A percentile compares a stretch with the other conserved stretches of the same genome.
Evolutionary conservation across 1,284 basidiomycete species (phyloP).

Genomic region (Xanthoconium separans): DNA sequence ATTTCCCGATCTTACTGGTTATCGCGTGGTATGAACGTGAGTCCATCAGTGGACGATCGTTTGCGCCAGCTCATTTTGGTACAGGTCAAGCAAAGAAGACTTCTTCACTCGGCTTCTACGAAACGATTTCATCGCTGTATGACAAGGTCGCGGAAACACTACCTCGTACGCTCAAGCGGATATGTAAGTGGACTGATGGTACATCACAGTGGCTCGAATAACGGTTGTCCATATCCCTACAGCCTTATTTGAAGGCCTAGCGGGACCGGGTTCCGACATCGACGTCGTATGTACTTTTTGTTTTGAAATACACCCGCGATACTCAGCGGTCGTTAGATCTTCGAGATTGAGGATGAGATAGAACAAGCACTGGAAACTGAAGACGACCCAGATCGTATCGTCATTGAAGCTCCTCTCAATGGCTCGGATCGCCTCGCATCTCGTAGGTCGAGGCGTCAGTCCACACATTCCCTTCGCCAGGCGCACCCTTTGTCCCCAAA

Average conservation of each 20-base stretch:
- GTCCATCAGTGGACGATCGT: constrained; percentile 1
- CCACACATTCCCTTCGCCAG: constrained; percentile 22
- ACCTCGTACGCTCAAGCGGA: constrained; percentile 66
- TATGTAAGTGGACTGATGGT: constrained; percentile 51
- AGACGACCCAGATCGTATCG: constrained; percentile 6
- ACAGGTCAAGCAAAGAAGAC: constrained; percentile 60
- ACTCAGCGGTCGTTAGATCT: constrained; percentile 52
- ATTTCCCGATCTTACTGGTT: constrained; percentile 79
- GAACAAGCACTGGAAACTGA: constrained; percentile 8
- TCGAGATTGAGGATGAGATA: constrained; percentile 60
- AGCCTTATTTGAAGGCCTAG: constrained; percentile 81
- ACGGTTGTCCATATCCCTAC: constrained; percentile 1
- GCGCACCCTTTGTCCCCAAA: constrained; percentile 21
- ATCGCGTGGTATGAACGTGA: constrained; percentile 82
- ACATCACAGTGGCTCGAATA: constrained; percentile 9
- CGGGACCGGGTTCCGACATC: constrained; percentile 73
- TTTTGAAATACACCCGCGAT: neutral
- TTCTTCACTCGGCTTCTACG: constrained; percentile 65
- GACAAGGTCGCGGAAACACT: constrained; percentile 73
- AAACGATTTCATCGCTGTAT: constrained; percentile 63
- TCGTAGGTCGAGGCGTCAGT: constrained; percentile 34
- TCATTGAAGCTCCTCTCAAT: constrained; percentile 15
- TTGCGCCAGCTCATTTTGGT: constrained; percentile 2
- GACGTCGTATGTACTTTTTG: constrained; percentile 53
- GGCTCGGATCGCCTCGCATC: constrained; percentile 23